These are phyloP conservation scores for Kazachstania viticola DNA, from an alignment of 805 yeast species.

Conservation along the genomic window DNA sequence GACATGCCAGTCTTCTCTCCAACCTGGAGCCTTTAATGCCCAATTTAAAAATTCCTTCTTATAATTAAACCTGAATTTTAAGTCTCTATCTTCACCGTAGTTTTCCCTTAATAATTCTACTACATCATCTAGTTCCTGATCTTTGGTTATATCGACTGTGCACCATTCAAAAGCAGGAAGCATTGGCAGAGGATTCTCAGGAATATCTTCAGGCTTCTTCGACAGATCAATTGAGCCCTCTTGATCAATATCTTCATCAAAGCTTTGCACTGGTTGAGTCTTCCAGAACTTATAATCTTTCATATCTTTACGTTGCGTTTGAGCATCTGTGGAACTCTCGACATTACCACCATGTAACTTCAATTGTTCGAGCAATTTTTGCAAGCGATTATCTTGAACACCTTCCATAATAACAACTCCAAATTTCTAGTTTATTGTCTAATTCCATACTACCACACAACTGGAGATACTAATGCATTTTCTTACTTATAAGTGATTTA, in stretches of 20 bases:
- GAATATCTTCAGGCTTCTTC: slow-evolving; percentile 63
- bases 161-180: slow-evolving; percentile 84
- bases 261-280: slow-evolving; percentile 85
- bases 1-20: slow-evolving; percentile 78
- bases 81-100: slow-evolving; percentile 91
- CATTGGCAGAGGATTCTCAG: slow-evolving; percentile 59
- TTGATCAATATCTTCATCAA: slow-evolving; percentile 50
- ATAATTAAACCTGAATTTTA: slow-evolving; percentile 84
- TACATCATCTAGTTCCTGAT: slow-evolving; percentile 58
- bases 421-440: too few species aligned
- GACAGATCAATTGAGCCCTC: slow-evolving; percentile 74
- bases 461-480: too few species aligned
- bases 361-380: too few species aligned
- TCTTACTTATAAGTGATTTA: too few species aligned
- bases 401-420: too few species aligned
- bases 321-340: too few species aligned
- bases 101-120: slow-evolving; percentile 73
- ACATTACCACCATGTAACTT: too few species aligned
- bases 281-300: slow-evolving; percentile 94
- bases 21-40: slow-evolving; percentile 94
- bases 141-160: slow-evolving; percentile 50
- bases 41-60: slow-evolving; percentile 73
- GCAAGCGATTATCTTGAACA: too few species aligned
- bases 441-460: too few species aligned
- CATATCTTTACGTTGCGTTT: slow-evolving; percentile 65